phyloP scores from a whole-genome alignment of 2,329 filamentous ascomycete species.

The Ascochyta koolunga region DNA sequence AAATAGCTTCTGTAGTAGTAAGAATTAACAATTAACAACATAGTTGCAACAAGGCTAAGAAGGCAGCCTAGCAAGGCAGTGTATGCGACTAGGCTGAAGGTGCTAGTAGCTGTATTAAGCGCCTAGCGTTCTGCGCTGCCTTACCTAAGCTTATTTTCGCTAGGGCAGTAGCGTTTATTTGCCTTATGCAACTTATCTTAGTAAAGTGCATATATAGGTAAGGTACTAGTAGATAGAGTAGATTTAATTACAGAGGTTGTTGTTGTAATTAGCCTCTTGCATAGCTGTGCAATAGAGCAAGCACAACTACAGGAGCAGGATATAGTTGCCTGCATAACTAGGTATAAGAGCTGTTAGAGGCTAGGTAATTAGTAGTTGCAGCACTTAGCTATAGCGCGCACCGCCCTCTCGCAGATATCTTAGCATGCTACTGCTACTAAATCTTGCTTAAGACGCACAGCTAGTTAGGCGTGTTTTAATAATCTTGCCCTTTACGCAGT shows the following conservation, averaged over 20 bases:
- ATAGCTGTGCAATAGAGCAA: too few relatives aligned
- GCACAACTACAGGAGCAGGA: too few relatives aligned
- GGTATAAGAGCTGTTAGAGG: too few relatives aligned
- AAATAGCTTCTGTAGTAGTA: neutral
- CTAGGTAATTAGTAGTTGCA: neutral
- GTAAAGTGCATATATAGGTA: neutral
- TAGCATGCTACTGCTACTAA: conserved; percentile 14
- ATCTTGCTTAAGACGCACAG: conserved; percentile 1
- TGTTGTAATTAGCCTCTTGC: neutral
- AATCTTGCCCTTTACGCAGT: conserved; percentile 10
- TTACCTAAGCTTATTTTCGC: conserved; percentile 5
- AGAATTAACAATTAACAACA: neutral
- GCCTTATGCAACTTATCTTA: conserved; percentile 2
- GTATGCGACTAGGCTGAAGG: conserved; percentile 7
- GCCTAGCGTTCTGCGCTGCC: conserved; percentile 1
- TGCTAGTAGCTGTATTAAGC: neutral
- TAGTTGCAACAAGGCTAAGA: conserved; percentile 3
- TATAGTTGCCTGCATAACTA: too few relatives aligned
- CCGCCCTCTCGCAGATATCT: neutral
- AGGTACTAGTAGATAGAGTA: conserved; percentile 1
- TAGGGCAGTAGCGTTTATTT: conserved; percentile 2
- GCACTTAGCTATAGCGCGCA: conserved; percentile 7
- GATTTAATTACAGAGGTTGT: conserved; percentile 2
- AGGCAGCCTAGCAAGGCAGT: conserved; percentile 8
- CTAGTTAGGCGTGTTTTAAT: conserved; percentile 4